These are phyloP conservation scores for Starmerella potacharoeniae DNA, from an alignment of 805 yeast species.

Conservation along the genomic window DNA sequence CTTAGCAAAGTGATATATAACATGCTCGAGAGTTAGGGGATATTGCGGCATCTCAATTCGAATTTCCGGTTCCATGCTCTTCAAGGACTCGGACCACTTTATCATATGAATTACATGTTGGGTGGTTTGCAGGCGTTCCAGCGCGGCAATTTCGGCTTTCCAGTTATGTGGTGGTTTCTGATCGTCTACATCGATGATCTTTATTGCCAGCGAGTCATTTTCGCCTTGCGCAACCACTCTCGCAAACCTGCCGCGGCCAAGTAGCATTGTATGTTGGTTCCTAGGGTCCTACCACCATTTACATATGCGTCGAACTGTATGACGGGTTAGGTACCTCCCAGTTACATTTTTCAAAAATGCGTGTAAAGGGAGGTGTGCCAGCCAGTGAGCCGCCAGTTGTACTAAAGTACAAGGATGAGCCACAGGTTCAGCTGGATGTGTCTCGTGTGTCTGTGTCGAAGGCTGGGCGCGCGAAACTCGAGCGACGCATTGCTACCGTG, in stretches of 20 bases:
- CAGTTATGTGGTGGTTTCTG: constrained; percentile 45
- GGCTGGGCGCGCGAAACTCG: constrained; percentile 29
- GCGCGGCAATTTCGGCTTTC: constrained; percentile 35
- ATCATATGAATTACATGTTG: constrained; percentile 22
- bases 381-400: neutral
- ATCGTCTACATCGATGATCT: constrained; percentile 39
- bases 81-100: constrained; percentile 19
- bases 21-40: constrained; percentile 29
- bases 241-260: constrained; percentile 38
- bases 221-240: constrained; percentile 28
- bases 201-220: constrained; percentile 34
- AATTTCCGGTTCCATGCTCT: constrained; percentile 19
- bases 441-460: constrained; percentile 49
- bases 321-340: neutral
- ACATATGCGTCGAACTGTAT: neutral
- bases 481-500: constrained; percentile 31
- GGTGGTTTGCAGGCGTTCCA: constrained; percentile 24
- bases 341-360: neutral
- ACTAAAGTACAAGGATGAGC: constrained; percentile 40
- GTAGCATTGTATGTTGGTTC: neutral
- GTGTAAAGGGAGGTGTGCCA: neutral
- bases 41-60: constrained; percentile 36
- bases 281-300: neutral
- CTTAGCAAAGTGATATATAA: constrained; percentile 30
- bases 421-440: constrained; percentile 70